phyloP scores from a whole-genome alignment of 108 stramenopile species.

The Aureococcus anophagefferens region DNA sequence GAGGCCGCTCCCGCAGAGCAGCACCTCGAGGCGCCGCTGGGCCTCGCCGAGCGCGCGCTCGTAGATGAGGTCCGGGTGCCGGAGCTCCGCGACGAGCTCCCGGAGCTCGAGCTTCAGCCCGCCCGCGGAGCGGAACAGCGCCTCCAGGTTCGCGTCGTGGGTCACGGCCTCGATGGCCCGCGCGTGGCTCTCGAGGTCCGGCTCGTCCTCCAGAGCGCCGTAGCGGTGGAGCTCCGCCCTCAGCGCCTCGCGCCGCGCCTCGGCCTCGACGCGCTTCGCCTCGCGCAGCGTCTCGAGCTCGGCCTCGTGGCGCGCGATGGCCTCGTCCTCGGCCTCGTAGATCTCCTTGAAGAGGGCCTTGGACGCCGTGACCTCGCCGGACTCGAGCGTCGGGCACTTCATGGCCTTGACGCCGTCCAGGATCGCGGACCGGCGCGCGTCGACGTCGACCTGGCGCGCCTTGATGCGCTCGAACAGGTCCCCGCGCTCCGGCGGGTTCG shows the following conservation, averaged over 20 bases:
- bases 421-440: slow-evolving; percentile 5
- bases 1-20: slow-evolving; percentile 30
- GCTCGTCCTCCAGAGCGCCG: slow-evolving; percentile 30
- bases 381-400: slow-evolving; percentile 3
- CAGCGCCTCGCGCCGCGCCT: slow-evolving; percentile 23
- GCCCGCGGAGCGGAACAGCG: slow-evolving; percentile 28
- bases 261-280: slow-evolving; percentile 15
- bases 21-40: slow-evolving; percentile 6
- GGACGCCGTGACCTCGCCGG: slow-evolving; percentile 8
- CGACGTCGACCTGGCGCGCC: slow-evolving; percentile 9
- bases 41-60: slow-evolving; percentile 10
- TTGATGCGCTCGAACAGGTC: slow-evolving; percentile 22
- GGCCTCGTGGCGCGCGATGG: slow-evolving; percentile 25
- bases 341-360: slow-evolving; percentile 11
- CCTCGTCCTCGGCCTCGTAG: slow-evolving; percentile 26
- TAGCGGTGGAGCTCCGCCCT: slow-evolving; percentile 33
- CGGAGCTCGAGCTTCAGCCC: slow-evolving; percentile 29
- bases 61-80: slow-evolving; percentile 32
- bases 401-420: slow-evolving; percentile 12
- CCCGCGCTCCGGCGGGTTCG: slow-evolving; percentile 31
- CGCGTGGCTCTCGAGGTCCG: slow-evolving; percentile 21
- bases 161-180: slow-evolving; percentile 17
- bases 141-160: slow-evolving; percentile 15
- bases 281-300: slow-evolving; percentile 9
- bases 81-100: slow-evolving; percentile 14